Evolutionary conservation across 331 rosid species (phyloP).

Genomic region (Ulmus americana): DNA sequence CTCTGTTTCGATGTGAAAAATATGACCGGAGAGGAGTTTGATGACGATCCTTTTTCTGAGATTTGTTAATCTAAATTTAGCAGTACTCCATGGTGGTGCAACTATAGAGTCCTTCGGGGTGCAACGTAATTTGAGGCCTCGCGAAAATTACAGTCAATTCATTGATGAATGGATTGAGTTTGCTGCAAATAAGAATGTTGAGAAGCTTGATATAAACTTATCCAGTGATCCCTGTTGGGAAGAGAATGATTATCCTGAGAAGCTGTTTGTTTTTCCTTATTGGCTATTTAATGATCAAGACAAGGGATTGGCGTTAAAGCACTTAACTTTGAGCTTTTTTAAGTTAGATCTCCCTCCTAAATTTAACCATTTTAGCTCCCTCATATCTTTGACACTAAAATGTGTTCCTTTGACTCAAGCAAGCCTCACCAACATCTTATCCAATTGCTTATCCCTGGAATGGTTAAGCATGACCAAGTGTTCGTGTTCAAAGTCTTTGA

Average conservation of each 20-base stretch:
- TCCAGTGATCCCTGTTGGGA: not conserved
- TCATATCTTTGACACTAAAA: not conserved
- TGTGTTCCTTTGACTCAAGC: not conserved
- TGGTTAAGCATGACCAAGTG: not conserved
- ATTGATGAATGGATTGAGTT: not conserved
- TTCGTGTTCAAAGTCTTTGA: not conserved
- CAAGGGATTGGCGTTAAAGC: not conserved
- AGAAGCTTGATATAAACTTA: not conserved
- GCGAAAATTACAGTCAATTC: not conserved
- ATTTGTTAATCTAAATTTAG: not conserved
- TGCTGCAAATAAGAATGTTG: not conserved
- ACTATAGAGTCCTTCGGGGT: not conserved
- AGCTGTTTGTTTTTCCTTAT: not conserved
- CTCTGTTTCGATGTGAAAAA: not conserved
- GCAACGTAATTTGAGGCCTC: not conserved
- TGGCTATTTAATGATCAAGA: not conserved
- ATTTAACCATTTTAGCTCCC: not conserved
- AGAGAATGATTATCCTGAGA: not conserved
- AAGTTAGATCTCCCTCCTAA: not conserved
- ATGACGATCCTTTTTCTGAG: not conserved
- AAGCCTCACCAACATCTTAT: not conserved
- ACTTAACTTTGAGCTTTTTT: not conserved
- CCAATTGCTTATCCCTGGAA: not conserved
- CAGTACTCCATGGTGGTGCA: not conserved
- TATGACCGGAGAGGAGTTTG: not conserved